Evolutionary conservation across 441 rosid genomes (phyloP).

Genomic region (Gossypium trilobum): DNA sequence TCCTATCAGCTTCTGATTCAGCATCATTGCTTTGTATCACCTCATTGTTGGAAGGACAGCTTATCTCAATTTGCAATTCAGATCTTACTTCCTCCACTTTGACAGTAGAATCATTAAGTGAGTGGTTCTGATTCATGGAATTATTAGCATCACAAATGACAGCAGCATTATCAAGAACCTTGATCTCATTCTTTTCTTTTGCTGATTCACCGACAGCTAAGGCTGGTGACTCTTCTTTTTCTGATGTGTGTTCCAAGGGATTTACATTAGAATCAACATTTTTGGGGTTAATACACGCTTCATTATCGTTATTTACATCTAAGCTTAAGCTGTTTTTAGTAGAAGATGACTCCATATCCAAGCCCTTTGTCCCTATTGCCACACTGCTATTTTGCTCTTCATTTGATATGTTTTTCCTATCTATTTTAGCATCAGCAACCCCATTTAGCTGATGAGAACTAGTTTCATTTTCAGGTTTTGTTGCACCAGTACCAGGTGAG

Average conservation of each 20-base stretch:
- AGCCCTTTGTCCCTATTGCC: conserved; percentile 34
- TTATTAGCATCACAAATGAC: conserved; percentile 23
- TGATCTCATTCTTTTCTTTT: conserved; percentile 36
- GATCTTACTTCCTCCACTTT: conserved; percentile 41
- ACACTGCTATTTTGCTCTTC: conserved; percentile 34
- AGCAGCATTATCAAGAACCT: conserved; percentile 25
- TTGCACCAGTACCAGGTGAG: conserved; percentile 32
- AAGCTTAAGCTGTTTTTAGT: conserved; percentile 41
- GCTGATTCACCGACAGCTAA: conserved; percentile 34
- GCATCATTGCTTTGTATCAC: conserved; percentile 32
- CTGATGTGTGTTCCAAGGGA: conserved; percentile 29
- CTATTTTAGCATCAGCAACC: conserved; percentile 31
- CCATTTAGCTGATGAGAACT: conserved; percentile 37
- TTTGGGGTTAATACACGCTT: conserved; percentile 30
- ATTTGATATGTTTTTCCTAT: conserved; percentile 30
- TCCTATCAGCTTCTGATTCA: conserved; percentile 32
- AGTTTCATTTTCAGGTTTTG: conserved; percentile 33
- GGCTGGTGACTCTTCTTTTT: conserved; percentile 33
- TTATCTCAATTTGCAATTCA: conserved; percentile 39
- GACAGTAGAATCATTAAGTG: conserved; percentile 26
- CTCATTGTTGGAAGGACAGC: conserved; percentile 29
- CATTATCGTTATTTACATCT: conserved; percentile 46
- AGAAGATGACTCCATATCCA: conserved; percentile 68
- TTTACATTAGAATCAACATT: conserved; percentile 36
- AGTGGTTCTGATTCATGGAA: conserved; percentile 27